Base-by-base conservation (phyloP, 352 stramenopile genomes). In the Globisporangium middletonii region DNA sequence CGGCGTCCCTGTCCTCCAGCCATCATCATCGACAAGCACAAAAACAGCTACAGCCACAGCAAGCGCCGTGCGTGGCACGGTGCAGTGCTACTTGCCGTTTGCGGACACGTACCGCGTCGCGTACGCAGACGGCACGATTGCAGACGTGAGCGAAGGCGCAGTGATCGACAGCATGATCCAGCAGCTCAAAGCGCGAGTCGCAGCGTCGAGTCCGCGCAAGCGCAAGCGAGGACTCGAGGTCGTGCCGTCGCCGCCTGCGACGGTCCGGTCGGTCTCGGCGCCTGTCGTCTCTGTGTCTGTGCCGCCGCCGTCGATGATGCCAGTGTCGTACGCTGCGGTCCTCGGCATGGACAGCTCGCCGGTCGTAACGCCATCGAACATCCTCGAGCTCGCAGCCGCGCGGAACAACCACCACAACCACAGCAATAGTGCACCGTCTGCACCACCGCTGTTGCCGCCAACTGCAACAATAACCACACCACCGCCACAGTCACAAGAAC, bases 81-180 rank as follows among this genome's bases (percentile, higher is more conserved):
- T 91, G 13, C 69, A 63, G 50, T 77, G 65, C 53, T 91, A 83
- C 38, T 57, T 83, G 50, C 81, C 81, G 28, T 91, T 89, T 65
- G 75, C 66, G 1, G 72, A 88, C 52, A 41, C 54, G 12, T 91
- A 86, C 49, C 58, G 62, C 49, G 75, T 89, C 2, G 61, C 62
- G 23, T 91, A 78, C 55, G 64, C 78, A 8, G 81, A 91, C 42
- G 72, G 64, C 3, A 70, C 64, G 27, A 73, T 12, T 0, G 65
- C 71, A 18, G 69, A 89, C n/a, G 28, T 89, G 43, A 77, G 52
- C 2, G 79, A 91, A 46, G 57, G 69, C 48, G 68, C 76, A 54
- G 58, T 91, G 11, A 79, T 91, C 63, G 68, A 89, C 54, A 69
- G 65, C 9, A 79, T 91, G 66, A 73, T 91, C 57, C 57, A 50